Conservation (phyloP, 441 rosid genomes). For the Pelargonium myrrhifolium region DNA sequence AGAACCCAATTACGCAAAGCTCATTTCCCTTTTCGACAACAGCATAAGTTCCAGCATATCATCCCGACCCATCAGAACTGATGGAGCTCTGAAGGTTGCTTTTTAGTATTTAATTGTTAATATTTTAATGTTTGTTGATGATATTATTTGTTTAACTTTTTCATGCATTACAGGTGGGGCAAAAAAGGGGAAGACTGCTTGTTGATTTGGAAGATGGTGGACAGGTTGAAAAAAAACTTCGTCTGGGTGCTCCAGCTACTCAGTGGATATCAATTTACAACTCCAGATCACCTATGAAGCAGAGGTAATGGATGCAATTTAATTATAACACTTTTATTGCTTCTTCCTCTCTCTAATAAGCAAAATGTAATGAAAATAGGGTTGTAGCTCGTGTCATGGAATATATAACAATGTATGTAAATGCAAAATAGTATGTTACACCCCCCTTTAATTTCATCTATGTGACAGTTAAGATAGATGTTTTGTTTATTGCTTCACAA, state of each 20-base stretch:
- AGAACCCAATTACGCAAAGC: conserved; percentile 50
- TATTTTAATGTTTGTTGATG: not conserved
- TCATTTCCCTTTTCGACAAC: conserved; percentile 41
- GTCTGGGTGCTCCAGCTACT: conserved; percentile 46
- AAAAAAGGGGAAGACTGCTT: conserved; percentile 39
- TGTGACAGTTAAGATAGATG: not conserved
- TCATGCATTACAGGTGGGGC: conserved; percentile 33
- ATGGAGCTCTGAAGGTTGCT: conserved; percentile 48
- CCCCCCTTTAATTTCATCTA: not conserved
- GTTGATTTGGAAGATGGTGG: conserved; percentile 37
- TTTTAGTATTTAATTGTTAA: not conserved
- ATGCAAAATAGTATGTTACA: not conserved
- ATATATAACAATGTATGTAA: not conserved
- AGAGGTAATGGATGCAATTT: conserved; percentile 27
- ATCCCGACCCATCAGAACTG: conserved; percentile 39
- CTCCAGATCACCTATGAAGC: conserved; percentile 46
- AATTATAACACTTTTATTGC: not conserved
- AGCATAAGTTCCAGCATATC: conserved; percentile 30
- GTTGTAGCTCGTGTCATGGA: not conserved
- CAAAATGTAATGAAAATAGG: not conserved
- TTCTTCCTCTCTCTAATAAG: not conserved
- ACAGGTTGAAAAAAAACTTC: conserved; percentile 42
- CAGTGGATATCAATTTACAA: conserved; percentile 58
- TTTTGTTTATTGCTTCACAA: not conserved
- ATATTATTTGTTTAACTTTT: not conserved